Conservation (phyloP, 2,329 filamentous ascomycete genomes). For the Penicillium hordei region DNA sequence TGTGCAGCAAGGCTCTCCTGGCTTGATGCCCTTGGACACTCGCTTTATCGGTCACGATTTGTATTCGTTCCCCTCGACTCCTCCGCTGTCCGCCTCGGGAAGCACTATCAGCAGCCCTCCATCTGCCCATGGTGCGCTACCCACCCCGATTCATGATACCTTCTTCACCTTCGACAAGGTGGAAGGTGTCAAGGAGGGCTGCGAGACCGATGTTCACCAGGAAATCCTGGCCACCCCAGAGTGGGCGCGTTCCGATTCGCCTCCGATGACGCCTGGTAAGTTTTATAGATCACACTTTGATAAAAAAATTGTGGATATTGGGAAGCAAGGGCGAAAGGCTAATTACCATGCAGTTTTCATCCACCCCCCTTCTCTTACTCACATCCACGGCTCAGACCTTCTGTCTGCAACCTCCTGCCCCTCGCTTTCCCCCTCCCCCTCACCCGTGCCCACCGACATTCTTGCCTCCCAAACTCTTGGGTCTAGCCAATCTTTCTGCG, state of each 20-base stretch:
- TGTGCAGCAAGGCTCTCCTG: slow-evolving; percentile 57
- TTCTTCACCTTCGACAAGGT: slow-evolving; percentile 71
- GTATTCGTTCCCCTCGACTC: slow-evolving; percentile 78
- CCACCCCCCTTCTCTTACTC: slow-evolving; percentile 64
- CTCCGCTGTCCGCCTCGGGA: slow-evolving; percentile 78
- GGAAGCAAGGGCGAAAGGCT: slow-evolving; percentile 24
- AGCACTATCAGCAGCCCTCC: slow-evolving; percentile 84
- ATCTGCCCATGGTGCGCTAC: slow-evolving; percentile 71
- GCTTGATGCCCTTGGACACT: slow-evolving; percentile 67
- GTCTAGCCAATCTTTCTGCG: slow-evolving; percentile 72
- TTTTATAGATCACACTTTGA: slow-evolving; percentile 27
- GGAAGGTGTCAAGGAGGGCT: slow-evolving; percentile 67
- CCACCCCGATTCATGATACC: slow-evolving; percentile 78
- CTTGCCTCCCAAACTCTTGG: slow-evolving; percentile 67
- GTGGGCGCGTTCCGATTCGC: slow-evolving; percentile 75
- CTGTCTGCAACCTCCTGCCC: slow-evolving; percentile 72
- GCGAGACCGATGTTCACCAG: slow-evolving; percentile 67
- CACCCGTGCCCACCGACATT: slow-evolving; percentile 69
- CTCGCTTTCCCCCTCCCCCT: slow-evolving; percentile 83
- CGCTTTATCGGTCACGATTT: slow-evolving; percentile 64
- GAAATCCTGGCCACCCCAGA: slow-evolving; percentile 73
- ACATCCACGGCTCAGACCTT: slow-evolving; percentile 63
- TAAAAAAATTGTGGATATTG: neutral
- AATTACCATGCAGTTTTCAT: slow-evolving; percentile 57
- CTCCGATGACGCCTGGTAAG: slow-evolving; percentile 89